Evolutionary conservation across 345 rosid species (phyloP).

Genomic region (Pistacia integerrima): DNA sequence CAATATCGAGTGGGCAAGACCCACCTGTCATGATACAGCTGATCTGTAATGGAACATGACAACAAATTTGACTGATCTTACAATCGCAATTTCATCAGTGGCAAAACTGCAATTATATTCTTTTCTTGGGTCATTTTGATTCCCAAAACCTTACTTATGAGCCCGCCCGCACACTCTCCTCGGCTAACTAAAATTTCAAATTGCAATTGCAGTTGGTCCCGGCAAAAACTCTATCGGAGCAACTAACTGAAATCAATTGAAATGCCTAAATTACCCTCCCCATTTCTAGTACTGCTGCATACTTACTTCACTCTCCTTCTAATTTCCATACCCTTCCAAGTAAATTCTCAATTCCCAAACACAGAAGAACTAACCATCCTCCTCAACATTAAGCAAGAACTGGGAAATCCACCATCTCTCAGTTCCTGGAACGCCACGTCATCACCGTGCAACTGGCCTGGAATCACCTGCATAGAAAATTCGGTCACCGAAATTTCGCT

Average conservation of each 20-base stretch:
- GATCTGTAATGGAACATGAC: not conserved
- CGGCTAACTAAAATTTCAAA: constrained; percentile 22
- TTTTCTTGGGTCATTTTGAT: not conserved
- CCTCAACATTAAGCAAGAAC: constrained; percentile 48
- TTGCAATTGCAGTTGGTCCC: not conserved
- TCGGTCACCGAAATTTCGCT: constrained; percentile 52
- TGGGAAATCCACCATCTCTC: constrained; percentile 62
- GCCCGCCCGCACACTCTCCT: not conserved
- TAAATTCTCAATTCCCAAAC: constrained; percentile 42
- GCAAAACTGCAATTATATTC: constrained; percentile 9
- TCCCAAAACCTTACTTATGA: not conserved
- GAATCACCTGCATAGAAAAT: constrained; percentile 45
- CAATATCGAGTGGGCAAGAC: not conserved
- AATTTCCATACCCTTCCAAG: constrained; percentile 36
- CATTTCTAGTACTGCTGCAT: not conserved
- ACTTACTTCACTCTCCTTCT: constrained; percentile 35
- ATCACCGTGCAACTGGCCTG: constrained; percentile 68
- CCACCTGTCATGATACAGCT: not conserved
- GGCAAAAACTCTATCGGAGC: not conserved
- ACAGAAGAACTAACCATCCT: constrained; percentile 49
- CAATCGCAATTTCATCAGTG: not conserved
- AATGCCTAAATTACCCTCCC: constrained; percentile 42
- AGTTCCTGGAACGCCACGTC: constrained; percentile 61
- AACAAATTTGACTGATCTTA: too few relatives aligned
- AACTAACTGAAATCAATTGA: not conserved